Evolutionary conservation across 108 stramenopile genomes (phyloP), one percentile per base, ranked within the genome.

Genomic region (Skeletonema tropicum): DNA sequence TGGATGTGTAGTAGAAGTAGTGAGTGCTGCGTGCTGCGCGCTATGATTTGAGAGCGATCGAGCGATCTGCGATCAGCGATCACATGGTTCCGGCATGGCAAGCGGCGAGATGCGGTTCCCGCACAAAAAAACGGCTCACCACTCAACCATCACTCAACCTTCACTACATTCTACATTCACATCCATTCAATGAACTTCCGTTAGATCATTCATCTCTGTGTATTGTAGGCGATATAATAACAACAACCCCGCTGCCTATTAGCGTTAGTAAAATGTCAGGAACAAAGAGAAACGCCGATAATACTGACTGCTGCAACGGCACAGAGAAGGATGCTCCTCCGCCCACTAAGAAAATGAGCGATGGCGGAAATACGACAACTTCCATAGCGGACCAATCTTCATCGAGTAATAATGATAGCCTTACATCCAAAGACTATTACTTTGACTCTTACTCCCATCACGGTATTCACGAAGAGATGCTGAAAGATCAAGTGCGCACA

Each of bases 401-500:
- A 49, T n/a, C 48, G 0, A 48, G 17, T 3, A 49, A 17, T 17
- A 48, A 70, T 31, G 80, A 81, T 45, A 49, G 45, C 19, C 66
- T 49, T 32, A 95, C 95, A 17, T 89, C 89, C 65, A 88, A 88
- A 74, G 92, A 93, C 76, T 95, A 96, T 55, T 98, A 98, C 78
- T 98, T 95, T 72, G 95, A 95, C 73, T 95, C 93, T 14, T 99
- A 98, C 70, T 89, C 94, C 10, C 97, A 97, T 68, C 95, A 97
- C 77, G 95, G 94, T 33, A 99, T 99, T 64, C 98, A 96, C 74
- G 97, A 98, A 74, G 98, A 97, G 79, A 99, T 99, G 98, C 84
- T 99, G 8, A 96, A 96, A 55, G 98, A 99, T 63, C 89, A 95
- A 74, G 97, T 97, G 11, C 89, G 98, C 1, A 96, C 97, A 35